Percentiles rank a stretch among this genome's conserved stretches.
phyloP scores from a whole-genome alignment of 441 rosid species.

The Cnidoscolus chayamansa region DNA sequence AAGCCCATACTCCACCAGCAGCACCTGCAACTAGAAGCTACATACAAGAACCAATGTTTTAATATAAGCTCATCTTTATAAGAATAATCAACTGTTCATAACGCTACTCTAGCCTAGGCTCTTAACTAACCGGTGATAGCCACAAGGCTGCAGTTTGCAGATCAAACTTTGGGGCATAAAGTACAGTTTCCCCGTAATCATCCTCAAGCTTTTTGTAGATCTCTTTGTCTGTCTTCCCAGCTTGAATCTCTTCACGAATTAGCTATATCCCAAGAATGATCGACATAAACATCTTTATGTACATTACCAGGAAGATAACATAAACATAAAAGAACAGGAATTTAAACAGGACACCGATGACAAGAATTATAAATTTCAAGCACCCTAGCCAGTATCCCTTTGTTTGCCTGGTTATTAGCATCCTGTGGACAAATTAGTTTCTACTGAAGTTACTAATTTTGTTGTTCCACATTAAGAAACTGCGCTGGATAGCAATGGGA shows the following conservation, averaged over 20 bases:
- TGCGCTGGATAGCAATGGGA: too few relatives aligned
- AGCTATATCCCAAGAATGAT: slow-evolving; percentile 43
- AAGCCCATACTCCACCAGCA: slow-evolving; percentile 67
- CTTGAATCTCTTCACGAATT: slow-evolving; percentile 75
- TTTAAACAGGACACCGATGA: too few relatives aligned
- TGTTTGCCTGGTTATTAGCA: too few relatives aligned
- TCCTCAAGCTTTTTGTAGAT: slow-evolving; percentile 84
- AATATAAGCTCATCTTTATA: neutral
- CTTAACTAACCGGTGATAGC: slow-evolving; percentile 78
- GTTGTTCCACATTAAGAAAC: too few relatives aligned
- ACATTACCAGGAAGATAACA: neutral
- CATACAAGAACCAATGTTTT: slow-evolving; percentile 16
- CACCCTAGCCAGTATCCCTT: too few relatives aligned
- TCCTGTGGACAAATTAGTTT: too few relatives aligned
- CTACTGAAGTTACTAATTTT: too few relatives aligned
- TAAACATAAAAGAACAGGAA: too few relatives aligned
- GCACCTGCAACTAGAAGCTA: slow-evolving; percentile 76
- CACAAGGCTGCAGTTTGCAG: slow-evolving; percentile 87
- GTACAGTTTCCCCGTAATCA: slow-evolving; percentile 90
- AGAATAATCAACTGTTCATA: too few relatives aligned
- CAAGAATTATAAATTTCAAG: too few relatives aligned
- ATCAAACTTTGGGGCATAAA: slow-evolving; percentile 89
- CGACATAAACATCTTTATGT: neutral
- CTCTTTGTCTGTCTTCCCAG: slow-evolving; percentile 88
- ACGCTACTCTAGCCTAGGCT: slow-evolving; percentile 2